phyloP scores from a whole-genome alignment of 1,284 basidiomycete species.

The Ustilago nuda region DNA sequence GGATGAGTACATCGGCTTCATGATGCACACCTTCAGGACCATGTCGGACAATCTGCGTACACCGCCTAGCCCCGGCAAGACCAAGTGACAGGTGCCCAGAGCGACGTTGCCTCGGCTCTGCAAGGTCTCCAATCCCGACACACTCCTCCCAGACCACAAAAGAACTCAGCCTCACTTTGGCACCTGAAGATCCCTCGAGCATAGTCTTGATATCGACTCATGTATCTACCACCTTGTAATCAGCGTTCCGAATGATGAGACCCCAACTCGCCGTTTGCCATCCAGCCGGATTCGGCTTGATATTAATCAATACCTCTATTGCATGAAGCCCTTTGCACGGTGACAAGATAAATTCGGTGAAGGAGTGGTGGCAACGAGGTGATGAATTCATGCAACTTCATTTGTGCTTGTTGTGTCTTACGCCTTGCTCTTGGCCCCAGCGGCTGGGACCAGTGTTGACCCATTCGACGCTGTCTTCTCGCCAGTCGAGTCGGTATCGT shows the following conservation, averaged over 20 bases:
- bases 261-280: neutral
- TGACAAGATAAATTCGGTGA: neutral
- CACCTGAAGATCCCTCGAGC: neutral
- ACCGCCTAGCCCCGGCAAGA: neutral
- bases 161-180: neutral
- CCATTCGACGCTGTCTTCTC: slow-evolving; percentile 11
- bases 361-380: neutral
- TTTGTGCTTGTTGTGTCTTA: neutral
- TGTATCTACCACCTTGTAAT: neutral
- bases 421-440: slow-evolving; percentile 2
- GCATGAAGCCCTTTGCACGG: neutral
- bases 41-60: slow-evolving; percentile 12
- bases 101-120: neutral
- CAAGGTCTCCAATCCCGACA: neutral
- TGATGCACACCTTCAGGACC: slow-evolving; percentile 18
- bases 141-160: neutral
- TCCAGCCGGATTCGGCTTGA: neutral
- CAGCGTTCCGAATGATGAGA: neutral
- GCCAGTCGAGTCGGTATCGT: slow-evolving; percentile 25
- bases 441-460: neutral
- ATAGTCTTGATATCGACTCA: neutral
- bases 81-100: neutral
- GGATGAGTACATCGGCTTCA: slow-evolving; percentile 38
- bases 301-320: neutral
- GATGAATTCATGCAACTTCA: neutral